Evolutionary conservation across 2,329 filamentous ascomycete species (phyloP), one percentile per base, ranked within the genome.

Genomic region (Macrophomina phaseolina): DNA sequence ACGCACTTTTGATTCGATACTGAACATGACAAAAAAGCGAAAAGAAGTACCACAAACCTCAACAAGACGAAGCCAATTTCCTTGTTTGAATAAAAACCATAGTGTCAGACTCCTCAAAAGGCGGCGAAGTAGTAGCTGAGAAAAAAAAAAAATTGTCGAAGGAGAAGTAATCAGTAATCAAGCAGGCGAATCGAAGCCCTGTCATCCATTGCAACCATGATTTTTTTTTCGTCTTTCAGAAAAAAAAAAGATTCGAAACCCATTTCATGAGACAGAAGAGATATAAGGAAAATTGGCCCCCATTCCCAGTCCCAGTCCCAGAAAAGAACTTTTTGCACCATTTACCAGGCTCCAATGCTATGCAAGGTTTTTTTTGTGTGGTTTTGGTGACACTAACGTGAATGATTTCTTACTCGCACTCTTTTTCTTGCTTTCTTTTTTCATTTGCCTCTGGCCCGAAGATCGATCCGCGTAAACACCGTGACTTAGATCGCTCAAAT

Each of bases 311-410:
- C 52, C 63, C 40, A 56, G 53, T 42, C 63, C 63, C 51, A 65
- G 14, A 51, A 52, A 45, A 36, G 42, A 61, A 65, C 16, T 61
- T 66, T 65, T 61, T 49, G 53, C 63, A 65, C 63, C 63, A 45
- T 66, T 49, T 52, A 51, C 64, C 64, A 51, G 55, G 53, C 42
- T 51, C 64, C 64, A 66, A 66, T 66, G 64, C 64, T 66, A 66
- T 66, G 64, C 64, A 66, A 66, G 36, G 45, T 58, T 51, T 42
- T 49, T 48, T 60, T 60, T 40, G 46, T 40, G 38, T 63, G 60
- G 52, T 38, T 38, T 38, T 7, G 36, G 36, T 36, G 55, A 66
- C 52, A 66, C 55, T 46, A 16, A 28, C 32, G 42, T 52, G 53
- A 60, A 40, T 66, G 53, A 46, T 60, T 42, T 66, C 48, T 34